Base-by-base conservation (phyloP, 768 basidiomycete species). In the Lentinula guzmanii region DNA sequence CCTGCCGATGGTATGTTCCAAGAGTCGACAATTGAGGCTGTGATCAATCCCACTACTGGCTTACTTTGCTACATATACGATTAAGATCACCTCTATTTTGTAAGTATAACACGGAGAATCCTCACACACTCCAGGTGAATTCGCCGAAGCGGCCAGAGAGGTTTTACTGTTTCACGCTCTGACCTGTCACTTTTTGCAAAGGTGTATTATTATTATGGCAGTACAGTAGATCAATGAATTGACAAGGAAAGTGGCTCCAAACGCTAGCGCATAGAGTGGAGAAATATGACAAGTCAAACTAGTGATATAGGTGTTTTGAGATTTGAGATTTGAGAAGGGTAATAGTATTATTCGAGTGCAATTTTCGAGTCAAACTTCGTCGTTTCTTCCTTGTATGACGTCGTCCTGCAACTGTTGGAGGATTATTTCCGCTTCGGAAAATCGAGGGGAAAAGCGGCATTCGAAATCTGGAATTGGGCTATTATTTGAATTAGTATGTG, bases 11-110 rank as follows among this genome's bases (percentile, higher is more conserved):
- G 69, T 6, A 51, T 76, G 51, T 67, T 68, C 34, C 56, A 63
- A 4, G 61, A 69, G 24, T 61, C 63, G 9, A 68, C 33, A 3
- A 66, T 76, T 24, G 34, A 54, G 13, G 68, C 73, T 43, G 64
- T 75, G 9, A 60, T 76, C 48, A 64, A 68, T 62, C 75, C 75
- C 5, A 72, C 67, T 0, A 64, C 64, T 18, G 72, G 69, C 0
- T 55, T 64, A n/a, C 64, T 76, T 15, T 76, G 75, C 65, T 76
- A 76, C 53, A 65, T 68, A 1, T 76, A 76, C 60, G 74, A 73
- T 50, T 75, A 55, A 59, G 34, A 13, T n/a, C 37, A 28, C 28
- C 28, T 28, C 28, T 28, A 28, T 28, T 28, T 28, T 28, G 28
- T 28, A 28, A 28, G 28, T 28, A 28, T 28, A 28, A 28, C 28